Evolutionary conservation across 306 rosid genomes (phyloP).

Genomic region (Ammopiptanthus mongolicus): DNA sequence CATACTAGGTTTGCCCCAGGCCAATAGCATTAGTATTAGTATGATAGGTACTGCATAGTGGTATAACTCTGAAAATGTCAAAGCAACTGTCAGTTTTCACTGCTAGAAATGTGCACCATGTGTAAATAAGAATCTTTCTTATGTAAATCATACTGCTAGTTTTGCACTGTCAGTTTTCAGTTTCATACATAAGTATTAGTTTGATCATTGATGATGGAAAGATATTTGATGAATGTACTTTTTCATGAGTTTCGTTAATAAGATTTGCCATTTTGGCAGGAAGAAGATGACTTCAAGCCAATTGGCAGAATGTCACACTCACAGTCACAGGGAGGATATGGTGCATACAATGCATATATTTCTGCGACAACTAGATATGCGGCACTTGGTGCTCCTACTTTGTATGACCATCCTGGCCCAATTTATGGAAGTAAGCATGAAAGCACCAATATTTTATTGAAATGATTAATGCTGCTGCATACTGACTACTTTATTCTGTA

Average conservation of each 20-base stretch:
- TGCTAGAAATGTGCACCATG: not conserved
- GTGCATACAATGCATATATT: conserved; percentile 94
- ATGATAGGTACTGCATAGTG: too few relatives aligned
- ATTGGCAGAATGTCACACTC: conserved; percentile 56
- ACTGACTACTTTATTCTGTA: conserved; percentile 15
- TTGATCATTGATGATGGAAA: not conserved
- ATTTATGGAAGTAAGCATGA: conserved; percentile 77
- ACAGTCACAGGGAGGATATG: conserved; percentile 81
- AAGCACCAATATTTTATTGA: not conserved
- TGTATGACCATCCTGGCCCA: conserved; percentile 85
- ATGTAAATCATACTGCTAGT: not conserved
- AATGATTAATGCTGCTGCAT: conserved; percentile 8
- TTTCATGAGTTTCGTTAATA: not conserved
- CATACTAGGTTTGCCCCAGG: not conserved
- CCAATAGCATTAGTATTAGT: too few relatives aligned
- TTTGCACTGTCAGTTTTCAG: not conserved
- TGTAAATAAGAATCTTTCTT: not conserved
- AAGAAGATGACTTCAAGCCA: conserved; percentile 90
- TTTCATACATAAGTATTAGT: not conserved
- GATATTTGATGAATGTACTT: not conserved
- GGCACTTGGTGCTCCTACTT: conserved; percentile 91
- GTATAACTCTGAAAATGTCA: not conserved
- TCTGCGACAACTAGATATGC: conserved; percentile 97
- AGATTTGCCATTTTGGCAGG: conserved; percentile 50
- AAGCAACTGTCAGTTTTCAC: not conserved